A percentile compares a stretch with the other conserved stretches of the same genome.
Conservation (phyloP, 352 stramenopile species). For the Peronosclerospora sorghi region DNA sequence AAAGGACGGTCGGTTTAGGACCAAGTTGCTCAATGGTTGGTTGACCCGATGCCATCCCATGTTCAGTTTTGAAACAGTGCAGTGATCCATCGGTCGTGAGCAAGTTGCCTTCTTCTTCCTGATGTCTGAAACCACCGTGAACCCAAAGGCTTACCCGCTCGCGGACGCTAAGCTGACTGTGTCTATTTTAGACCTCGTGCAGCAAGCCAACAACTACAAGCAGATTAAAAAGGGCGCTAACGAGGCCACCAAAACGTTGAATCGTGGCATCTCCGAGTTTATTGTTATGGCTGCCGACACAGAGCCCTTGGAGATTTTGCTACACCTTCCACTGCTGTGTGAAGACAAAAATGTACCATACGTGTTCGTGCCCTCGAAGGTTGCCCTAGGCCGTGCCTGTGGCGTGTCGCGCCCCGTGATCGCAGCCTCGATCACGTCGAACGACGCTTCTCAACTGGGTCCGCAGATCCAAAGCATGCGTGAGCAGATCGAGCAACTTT, state of each 20-base stretch:
- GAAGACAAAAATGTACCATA: constrained; percentile 96
- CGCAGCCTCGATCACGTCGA: constrained; percentile 96
- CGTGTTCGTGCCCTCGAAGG: constrained; percentile 93
- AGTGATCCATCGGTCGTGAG: constrained; percentile 87
- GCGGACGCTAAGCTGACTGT: constrained; percentile 97
- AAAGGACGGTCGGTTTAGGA: neutral
- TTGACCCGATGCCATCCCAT: neutral
- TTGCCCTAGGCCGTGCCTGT: constrained; percentile 96
- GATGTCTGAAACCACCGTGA: constrained; percentile 79
- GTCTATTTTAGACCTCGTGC: constrained; percentile 97
- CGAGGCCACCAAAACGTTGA: constrained; percentile 99
- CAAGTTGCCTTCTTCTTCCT: constrained; percentile 24
- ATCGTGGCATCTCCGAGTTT: constrained; percentile 99
- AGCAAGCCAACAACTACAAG: constrained; percentile 99
- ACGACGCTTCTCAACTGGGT: constrained; percentile 98
- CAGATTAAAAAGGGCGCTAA: constrained; percentile 99
- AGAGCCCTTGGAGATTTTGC: constrained; percentile 99
- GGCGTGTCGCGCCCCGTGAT: constrained; percentile 99
- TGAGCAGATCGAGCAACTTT: constrained; percentile 99
- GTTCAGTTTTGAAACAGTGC: constrained; percentile 35
- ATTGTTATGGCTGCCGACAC: constrained; percentile 99
- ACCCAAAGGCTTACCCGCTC: constrained; percentile 96
- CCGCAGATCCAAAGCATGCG: constrained; percentile 98
- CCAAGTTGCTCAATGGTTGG: constrained; percentile 7
- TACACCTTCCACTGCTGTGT: constrained; percentile 97